Base-by-base conservation (phyloP, 2,329 filamentous ascomycete genomes). In the Stemphylium vesicarium region DNA sequence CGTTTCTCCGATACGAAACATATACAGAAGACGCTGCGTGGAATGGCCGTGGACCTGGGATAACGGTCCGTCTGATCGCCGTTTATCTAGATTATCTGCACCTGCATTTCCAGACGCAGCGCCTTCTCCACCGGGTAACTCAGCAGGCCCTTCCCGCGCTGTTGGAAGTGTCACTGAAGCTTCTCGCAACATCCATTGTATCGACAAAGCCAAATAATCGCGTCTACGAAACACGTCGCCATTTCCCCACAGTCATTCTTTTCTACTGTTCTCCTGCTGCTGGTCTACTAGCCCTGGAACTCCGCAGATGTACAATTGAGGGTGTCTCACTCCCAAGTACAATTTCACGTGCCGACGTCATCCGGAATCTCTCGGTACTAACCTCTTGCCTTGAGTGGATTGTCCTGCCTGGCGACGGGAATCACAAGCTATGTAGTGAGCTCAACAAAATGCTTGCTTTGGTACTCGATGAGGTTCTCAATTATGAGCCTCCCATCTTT, bases 221-320 rank as follows among this genome's bases (percentile, higher is more conserved):
- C 20, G 55, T 59, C 1, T 72, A 74, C 56, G 60, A 65, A 42
- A 66, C 66, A 4, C 62, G 69, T 39, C 58, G 72, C 4, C 71
- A 74, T 47, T 72, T 72, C 22, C 66, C 72, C 1, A 70, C 69
- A 0, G 62, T 73, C 36, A 70, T 73, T 0, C 62, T 74, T n/a
- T 74, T 73, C 47, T 73, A 70, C 55, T 74, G 71, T 48, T 67
- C 72, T 38, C 72, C 72, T n/a, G 67, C 69, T 24, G 71, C 72
- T 8, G 72, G 72, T 13, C 63, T 74, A 4, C 59, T 75, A 0
- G 72, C 72, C 1, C 62, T 74, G 6, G 72, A 75, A 54, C 63
- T 75, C 7, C 57, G 72, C 15, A 56, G 68, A 43, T 73, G 71
- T 45, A 75, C 70, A 2, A 65, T 74, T 16, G 66, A 74, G 50